Conservation (phyloP, 345 rosid genomes). For the Dovyalis caffra region DNA sequence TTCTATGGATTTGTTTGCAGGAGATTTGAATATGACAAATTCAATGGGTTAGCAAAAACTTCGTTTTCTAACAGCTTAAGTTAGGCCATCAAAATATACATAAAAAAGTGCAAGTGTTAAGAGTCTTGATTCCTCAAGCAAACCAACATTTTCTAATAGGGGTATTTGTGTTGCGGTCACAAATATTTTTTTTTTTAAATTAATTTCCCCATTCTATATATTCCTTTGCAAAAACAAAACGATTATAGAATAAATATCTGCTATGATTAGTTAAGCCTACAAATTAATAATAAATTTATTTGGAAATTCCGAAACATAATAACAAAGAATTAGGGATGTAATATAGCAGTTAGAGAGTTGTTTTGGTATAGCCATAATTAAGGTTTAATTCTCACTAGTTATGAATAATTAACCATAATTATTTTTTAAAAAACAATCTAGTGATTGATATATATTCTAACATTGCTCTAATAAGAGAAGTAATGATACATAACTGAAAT, state of each 20-base stretch:
- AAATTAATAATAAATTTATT: too few species aligned
- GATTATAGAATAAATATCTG: background rate
- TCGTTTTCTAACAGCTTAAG: background rate
- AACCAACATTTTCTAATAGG: background rate
- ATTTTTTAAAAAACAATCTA: too few species aligned
- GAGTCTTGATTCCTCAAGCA: background rate
- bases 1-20: background rate
- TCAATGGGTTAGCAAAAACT: background rate
- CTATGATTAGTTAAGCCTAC: background rate
- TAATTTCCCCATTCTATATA: background rate
- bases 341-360: too few species aligned
- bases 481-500: too few species aligned
- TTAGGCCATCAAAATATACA: background rate
- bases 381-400: too few species aligned
- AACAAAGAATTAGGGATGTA: too few species aligned
- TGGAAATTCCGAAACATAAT: too few species aligned
- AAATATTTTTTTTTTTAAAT: too few species aligned
- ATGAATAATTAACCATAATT: too few species aligned
- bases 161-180: background rate
- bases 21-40: background rate
- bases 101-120: background rate
- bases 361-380: too few species aligned
- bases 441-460: too few species aligned
- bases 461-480: too few species aligned
- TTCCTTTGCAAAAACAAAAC: background rate